Evolutionary conservation across 1,139 yeast species (phyloP).

Genomic region (Magnusiomyces suaveolens): DNA sequence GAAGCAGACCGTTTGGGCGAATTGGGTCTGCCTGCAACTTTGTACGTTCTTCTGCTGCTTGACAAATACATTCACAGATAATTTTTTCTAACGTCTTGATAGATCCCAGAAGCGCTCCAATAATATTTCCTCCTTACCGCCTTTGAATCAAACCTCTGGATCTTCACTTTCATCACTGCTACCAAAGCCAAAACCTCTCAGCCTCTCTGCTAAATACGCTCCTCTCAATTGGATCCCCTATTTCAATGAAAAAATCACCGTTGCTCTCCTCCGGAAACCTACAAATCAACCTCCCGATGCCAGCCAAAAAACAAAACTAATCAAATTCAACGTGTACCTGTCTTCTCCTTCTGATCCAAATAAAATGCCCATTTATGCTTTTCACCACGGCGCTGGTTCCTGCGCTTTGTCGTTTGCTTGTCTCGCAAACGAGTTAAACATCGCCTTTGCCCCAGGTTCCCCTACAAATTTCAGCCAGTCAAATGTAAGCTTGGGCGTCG

Average conservation of each 20-base stretch:
- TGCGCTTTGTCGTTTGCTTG: slow-evolving; percentile 68
- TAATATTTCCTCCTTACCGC: neutral
- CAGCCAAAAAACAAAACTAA: slow-evolving; percentile 2
- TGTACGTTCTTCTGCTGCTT: neutral
- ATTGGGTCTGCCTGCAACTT: neutral
- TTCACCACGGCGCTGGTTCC: slow-evolving; percentile 95
- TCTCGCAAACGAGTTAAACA: slow-evolving; percentile 36
- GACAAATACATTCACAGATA: neutral
- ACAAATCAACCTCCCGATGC: too few species aligned
- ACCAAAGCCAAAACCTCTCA: too few species aligned
- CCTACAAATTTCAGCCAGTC: too few species aligned
- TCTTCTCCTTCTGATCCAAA: slow-evolving; percentile 38
- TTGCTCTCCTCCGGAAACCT: slow-evolving; percentile 12
- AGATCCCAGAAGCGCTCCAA: neutral
- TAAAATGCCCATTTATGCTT: slow-evolving; percentile 50
- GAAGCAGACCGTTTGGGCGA: neutral
- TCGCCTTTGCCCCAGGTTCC: too few species aligned
- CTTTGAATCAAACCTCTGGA: neutral
- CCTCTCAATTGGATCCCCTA: slow-evolving; percentile 34
- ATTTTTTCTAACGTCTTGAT: neutral
- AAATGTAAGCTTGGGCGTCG: too few species aligned
- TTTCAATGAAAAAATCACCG: slow-evolving; percentile 32
- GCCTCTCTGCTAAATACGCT: neutral
- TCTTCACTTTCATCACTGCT: neutral
- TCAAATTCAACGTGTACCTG: slow-evolving; percentile 49